Evolutionary conservation across 1,284 basidiomycete species (phyloP).

Genomic region (Waitea zeae): DNA sequence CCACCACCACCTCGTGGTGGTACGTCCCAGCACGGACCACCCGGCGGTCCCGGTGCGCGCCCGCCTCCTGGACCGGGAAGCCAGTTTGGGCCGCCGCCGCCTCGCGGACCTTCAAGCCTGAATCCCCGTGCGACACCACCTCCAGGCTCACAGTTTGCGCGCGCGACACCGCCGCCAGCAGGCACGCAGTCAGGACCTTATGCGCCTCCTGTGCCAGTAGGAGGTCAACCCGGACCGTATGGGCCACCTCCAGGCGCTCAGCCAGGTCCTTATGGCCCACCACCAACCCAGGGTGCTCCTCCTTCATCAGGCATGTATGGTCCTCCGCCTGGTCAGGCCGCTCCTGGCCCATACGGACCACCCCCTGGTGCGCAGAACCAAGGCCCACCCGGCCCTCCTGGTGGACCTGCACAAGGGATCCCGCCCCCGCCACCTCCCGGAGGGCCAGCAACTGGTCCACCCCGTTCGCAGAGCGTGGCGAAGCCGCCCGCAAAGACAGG

Average conservation of each 20-base stretch:
- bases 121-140: conserved; percentile 16
- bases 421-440: conserved; percentile 18
- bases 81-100: conserved; percentile 17
- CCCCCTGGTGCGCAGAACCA: conserved; percentile 9
- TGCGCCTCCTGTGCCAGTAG: conserved; percentile 11
- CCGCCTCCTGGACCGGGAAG: conserved; percentile 17
- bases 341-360: conserved; percentile 11
- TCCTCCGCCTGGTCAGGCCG: conserved; percentile 9
- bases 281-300: too few relatives aligned
- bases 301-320: too few relatives aligned
- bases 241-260: conserved; percentile 16
- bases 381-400: conserved; percentile 12
- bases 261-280: too few relatives aligned
- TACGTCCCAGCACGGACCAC: conserved; percentile 13
- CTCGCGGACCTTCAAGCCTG: conserved; percentile 22
- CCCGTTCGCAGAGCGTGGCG: conserved; percentile 2
- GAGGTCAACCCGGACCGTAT: conserved; percentile 12
- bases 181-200: conserved; percentile 8
- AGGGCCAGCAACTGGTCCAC: conserved; percentile 12
- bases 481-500: conserved; percentile 16
- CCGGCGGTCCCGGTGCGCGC: conserved; percentile 14
- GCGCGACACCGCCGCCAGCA: conserved; percentile 15
- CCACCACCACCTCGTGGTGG: conserved; percentile 20
- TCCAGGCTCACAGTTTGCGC: conserved; percentile 11
- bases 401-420: conserved; percentile 14